phyloP scores from a whole-genome alignment of 2,329 filamentous ascomycete species.

The Pestalotiopsis sp. region DNA sequence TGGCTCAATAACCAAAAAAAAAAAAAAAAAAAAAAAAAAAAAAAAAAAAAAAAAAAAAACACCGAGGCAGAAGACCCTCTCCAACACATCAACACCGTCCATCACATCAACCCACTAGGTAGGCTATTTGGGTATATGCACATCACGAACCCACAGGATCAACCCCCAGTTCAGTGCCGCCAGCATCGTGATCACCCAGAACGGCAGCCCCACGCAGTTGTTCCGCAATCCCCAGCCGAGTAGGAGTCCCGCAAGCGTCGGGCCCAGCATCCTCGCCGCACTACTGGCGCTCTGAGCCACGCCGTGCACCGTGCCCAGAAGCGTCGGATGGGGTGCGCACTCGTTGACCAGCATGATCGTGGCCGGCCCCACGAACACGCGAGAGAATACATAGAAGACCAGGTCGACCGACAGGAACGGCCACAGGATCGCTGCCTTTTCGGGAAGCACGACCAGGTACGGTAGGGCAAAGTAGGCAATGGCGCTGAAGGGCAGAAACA shows the following conservation, averaged over 20 bases:
- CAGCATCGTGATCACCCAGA: not conserved
- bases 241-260: not conserved
- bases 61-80: not conserved
- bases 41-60: no score
- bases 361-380: not conserved
- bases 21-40: no score
- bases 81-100: not conserved
- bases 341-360: conserved; percentile 6
- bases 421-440: not conserved
- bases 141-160: not conserved
- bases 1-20: no score
- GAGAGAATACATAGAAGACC: not conserved
- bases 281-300: conserved; percentile 5
- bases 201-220: not conserved
- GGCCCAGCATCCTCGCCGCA: not conserved
- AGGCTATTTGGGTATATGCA: not conserved
- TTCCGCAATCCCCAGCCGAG: conserved; percentile 2
- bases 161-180: not conserved
- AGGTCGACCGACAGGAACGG: not conserved
- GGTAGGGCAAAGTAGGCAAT: not conserved
- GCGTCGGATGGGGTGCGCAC: not conserved
- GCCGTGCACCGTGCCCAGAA: conserved; percentile 4
- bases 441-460: not conserved
- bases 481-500: not conserved
- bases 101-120: not conserved